Percentiles rank a stretch among this genome's conserved stretches.
Conservation (phyloP, 805 yeast species). For the Cyberlindnera meyerae region DNA sequence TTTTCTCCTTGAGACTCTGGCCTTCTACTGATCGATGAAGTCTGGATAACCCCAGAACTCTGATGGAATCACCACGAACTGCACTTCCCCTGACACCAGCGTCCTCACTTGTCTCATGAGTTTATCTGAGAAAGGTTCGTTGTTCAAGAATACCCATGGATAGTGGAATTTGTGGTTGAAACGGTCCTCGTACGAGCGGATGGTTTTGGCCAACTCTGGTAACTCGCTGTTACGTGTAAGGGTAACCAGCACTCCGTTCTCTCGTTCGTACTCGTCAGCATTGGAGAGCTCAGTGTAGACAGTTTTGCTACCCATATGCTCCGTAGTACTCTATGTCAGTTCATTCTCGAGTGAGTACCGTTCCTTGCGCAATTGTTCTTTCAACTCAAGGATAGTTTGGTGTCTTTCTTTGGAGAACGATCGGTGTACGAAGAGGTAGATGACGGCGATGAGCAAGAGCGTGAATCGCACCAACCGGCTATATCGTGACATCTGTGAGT, state of each 20-base stretch:
- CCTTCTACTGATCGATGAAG: slow-evolving; percentile 33
- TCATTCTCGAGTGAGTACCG: slow-evolving; percentile 17
- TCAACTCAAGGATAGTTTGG: slow-evolving; percentile 17
- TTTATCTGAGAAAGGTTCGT: slow-evolving; percentile 37
- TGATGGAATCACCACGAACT: slow-evolving; percentile 38
- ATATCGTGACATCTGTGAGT: slow-evolving; percentile 10
- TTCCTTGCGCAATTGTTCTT: slow-evolving; percentile 14
- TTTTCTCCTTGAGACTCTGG: slow-evolving; percentile 28
- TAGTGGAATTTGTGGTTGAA: slow-evolving; percentile 68
- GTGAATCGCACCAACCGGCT: slow-evolving; percentile 21
- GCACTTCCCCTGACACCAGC: slow-evolving; percentile 37
- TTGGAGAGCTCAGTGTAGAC: slow-evolving; percentile 42
- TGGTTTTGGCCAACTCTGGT: slow-evolving; percentile 46
- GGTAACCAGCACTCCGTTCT: slow-evolving; percentile 62
- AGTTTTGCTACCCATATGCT: slow-evolving; percentile 5
- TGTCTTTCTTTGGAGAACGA: slow-evolving; percentile 17
- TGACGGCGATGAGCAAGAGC: slow-evolving; percentile 8
- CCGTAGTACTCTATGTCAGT: slow-evolving; percentile 3
- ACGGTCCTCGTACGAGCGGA: slow-evolving; percentile 69
- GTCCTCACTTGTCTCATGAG: slow-evolving; percentile 31
- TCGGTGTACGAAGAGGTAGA: slow-evolving; percentile 17
- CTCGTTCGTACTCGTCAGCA: slow-evolving; percentile 34
- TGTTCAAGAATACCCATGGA: slow-evolving; percentile 74
- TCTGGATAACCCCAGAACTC: slow-evolving; percentile 46
- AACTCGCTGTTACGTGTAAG: slow-evolving; percentile 13